Conservation (phyloP, 352 stramenopile species). For the Pythium pyrilobum region DNA sequence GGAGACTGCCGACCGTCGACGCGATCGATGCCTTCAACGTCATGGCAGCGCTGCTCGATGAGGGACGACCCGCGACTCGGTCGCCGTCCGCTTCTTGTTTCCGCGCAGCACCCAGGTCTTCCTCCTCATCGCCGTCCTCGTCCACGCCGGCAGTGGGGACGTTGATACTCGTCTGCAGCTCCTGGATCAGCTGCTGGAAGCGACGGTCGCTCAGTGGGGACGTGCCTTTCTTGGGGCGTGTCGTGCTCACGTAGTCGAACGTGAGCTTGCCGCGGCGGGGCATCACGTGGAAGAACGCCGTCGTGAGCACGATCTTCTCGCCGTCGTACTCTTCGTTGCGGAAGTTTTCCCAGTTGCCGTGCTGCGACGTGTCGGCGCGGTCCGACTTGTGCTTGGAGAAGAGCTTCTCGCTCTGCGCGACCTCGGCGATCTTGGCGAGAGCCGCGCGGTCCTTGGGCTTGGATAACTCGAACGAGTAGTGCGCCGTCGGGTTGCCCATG, state of each 20-base stretch:
- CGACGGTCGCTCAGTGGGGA: constrained; percentile 53
- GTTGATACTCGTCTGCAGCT: constrained; percentile 38
- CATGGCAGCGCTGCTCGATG: too few relatives aligned
- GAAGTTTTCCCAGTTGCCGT: constrained; percentile 91
- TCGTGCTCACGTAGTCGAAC: constrained; percentile 90
- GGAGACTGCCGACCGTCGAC: neutral
- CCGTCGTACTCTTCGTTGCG: constrained; percentile 86
- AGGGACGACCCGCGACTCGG: too few relatives aligned
- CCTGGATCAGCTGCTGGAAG: constrained; percentile 69
- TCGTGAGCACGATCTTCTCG: constrained; percentile 59
- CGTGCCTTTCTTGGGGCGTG: constrained; percentile 55
- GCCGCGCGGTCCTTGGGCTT: constrained; percentile 72
- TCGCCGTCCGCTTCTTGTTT: too few relatives aligned
- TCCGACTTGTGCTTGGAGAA: constrained; percentile 55
- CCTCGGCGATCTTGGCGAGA: constrained; percentile 74
- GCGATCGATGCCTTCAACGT: neutral
- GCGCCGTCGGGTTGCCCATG: constrained; percentile 78
- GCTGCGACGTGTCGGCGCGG: constrained; percentile 75
- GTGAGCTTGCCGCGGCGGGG: constrained; percentile 66
- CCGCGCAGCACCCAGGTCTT: too few relatives aligned
- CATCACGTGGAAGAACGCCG: constrained; percentile 72
- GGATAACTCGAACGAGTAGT: constrained; percentile 75
- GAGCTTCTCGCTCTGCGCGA: constrained; percentile 79
- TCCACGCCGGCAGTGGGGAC: neutral
- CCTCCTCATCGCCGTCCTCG: neutral